A percentile compares a stretch with the other conserved stretches of the same genome.
Conservation (phyloP, 306 rosid species). For the Abrus pulchellus region DNA sequence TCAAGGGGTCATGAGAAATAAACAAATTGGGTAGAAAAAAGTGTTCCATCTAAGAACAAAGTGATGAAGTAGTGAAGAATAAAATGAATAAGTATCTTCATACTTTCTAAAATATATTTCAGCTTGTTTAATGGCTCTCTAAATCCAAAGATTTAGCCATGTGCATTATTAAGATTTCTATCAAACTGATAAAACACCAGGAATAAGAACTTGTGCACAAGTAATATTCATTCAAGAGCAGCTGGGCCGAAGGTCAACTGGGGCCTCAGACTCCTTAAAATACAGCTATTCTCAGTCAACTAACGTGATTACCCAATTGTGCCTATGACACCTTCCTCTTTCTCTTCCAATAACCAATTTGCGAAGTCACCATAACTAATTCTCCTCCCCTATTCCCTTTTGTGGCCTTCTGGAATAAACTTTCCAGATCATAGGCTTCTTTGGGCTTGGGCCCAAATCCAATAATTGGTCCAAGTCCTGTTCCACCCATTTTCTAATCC, state of each 20-base stretch:
- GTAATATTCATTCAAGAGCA: neutral
- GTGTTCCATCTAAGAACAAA: conserved; percentile 25
- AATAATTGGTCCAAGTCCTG: neutral
- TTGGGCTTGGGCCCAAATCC: neutral
- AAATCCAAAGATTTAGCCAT: conserved; percentile 16
- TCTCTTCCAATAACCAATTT: neutral
- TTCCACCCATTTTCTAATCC: conserved; percentile 5
- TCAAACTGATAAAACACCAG: neutral
- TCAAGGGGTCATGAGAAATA: conserved; percentile 20
- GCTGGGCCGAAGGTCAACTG: neutral
- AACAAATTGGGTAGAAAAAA: neutral
- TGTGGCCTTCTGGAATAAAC: neutral
- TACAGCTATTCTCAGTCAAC: neutral
- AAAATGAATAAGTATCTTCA: neutral
- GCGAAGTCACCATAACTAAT: neutral
- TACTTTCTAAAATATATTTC: neutral
- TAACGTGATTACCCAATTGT: neutral
- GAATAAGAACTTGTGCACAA: too few relatives aligned
- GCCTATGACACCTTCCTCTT: neutral
- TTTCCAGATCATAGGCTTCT: neutral
- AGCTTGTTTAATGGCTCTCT: conserved; percentile 1
- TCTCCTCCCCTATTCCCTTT: neutral
- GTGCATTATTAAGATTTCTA: conserved; percentile 14
- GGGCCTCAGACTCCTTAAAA: neutral
- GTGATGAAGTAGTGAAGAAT: neutral